Conservation (phyloP, 1,284 basidiomycete genomes). For the Sutorius eximius region DNA sequence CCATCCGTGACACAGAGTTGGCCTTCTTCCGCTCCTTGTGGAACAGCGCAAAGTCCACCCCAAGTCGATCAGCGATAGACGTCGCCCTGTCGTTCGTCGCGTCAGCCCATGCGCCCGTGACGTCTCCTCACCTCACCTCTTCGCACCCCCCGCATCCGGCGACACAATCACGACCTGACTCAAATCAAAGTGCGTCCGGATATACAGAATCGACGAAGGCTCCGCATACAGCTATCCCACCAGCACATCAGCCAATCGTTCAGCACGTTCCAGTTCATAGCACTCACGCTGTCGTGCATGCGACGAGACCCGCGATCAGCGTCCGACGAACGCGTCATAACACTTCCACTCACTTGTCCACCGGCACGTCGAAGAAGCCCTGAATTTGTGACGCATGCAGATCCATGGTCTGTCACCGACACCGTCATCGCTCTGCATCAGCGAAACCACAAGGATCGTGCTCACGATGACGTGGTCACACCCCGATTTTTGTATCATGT, state of each 20-base stretch:
- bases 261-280: conserved; percentile 12
- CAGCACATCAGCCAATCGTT: conserved; percentile 24
- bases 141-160: conserved; percentile 98
- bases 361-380: conserved; percentile 99
- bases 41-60: conserved; percentile 98
- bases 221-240: conserved; percentile 89
- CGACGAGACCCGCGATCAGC: conserved; percentile 19
- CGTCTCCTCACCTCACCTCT: conserved; percentile 61
- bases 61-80: conserved; percentile 94
- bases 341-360: conserved; percentile 85
- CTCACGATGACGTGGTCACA: conserved; percentile 98
- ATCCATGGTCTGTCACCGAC: conserved; percentile 84
- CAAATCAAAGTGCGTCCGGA: conserved; percentile 88
- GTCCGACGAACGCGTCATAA: conserved; percentile 9
- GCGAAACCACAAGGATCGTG: conserved; percentile 17
- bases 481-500: conserved; percentile 97
- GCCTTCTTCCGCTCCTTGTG: conserved; percentile 99
- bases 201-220: conserved; percentile 94
- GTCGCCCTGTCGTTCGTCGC: conserved; percentile 69
- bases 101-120: conserved; percentile 2
- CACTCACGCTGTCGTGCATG: conserved; percentile 48
- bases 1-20: conserved; percentile 98
- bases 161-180: conserved; percentile 94
- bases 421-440: conserved; percentile 3
- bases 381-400: conserved; percentile 98